phyloP scores from a whole-genome alignment of 768 basidiomycete genomes.

The Boletus tylopilopsis region DNA sequence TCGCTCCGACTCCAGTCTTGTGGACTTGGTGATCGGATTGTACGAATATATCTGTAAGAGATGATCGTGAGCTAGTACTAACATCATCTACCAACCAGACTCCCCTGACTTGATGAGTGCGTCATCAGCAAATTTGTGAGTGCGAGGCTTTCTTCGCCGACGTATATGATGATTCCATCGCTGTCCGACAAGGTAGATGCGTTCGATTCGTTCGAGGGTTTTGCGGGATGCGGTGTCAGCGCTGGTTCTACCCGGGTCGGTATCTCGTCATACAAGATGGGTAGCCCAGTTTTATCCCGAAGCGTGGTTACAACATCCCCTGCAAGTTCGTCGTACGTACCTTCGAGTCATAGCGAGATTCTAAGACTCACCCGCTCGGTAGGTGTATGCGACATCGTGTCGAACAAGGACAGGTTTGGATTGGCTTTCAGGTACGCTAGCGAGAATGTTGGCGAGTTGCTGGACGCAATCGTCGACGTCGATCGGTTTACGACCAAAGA shows the following conservation, averaged over 20 bases:
- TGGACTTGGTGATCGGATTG: conserved; percentile 49
- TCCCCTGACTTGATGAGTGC: conserved; percentile 60
- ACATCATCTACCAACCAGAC: conserved; percentile 11
- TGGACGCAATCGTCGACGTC: conserved; percentile 51
- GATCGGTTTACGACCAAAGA: conserved; percentile 75
- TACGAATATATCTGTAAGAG: conserved; percentile 69
- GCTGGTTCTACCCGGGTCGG: conserved; percentile 24
- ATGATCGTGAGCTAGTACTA: neutral
- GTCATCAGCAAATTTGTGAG: conserved; percentile 87
- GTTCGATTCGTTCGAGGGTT: neutral
- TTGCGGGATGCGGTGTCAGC: neutral
- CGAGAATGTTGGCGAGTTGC: conserved; percentile 37
- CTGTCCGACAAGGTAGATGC: neutral
- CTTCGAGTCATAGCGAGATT: neutral
- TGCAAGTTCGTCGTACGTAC: neutral
- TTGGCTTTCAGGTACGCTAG: conserved; percentile 2
- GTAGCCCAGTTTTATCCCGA: conserved; percentile 23
- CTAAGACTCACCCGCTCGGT: conserved; percentile 50
- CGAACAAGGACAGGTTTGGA: conserved; percentile 48
- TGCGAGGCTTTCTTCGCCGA: conserved; percentile 78
- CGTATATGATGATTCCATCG: conserved; percentile 41
- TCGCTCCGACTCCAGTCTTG: conserved; percentile 55
- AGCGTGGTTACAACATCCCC: conserved; percentile 17
- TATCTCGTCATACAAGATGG: conserved; percentile 37
- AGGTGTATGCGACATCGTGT: conserved; percentile 76